Evolutionary conservation across 148 eudicot species (phyloP).

Genomic region (Salicornia ramosissima): DNA sequence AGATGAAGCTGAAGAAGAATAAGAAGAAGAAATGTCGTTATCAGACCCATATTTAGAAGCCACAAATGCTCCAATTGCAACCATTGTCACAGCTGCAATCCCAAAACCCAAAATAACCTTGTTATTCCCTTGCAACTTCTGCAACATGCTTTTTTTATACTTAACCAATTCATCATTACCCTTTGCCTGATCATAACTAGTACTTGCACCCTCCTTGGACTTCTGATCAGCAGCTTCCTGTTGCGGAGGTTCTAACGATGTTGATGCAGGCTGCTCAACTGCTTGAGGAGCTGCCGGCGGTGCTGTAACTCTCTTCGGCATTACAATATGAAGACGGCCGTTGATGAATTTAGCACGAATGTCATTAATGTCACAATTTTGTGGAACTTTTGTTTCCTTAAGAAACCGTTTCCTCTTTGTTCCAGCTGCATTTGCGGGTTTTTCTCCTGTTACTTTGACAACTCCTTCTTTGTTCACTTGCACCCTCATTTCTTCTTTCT

Average conservation of each 20-base stretch:
- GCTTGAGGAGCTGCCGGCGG: constrained; percentile 11
- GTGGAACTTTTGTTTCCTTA: constrained; percentile 44
- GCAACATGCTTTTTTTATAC: not conserved
- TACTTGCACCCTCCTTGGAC: not conserved
- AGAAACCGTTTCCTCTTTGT: constrained; percentile 37
- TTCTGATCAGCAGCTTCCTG: constrained; percentile 4
- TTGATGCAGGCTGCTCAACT: not conserved
- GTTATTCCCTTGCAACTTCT: constrained; percentile 22
- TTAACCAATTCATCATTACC: constrained; percentile 5
- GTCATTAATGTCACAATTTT: constrained; percentile 30
- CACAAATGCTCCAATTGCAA: constrained; percentile 38
- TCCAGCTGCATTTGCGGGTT: constrained; percentile 24
- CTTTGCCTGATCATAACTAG: not conserved
- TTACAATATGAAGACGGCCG: constrained; percentile 34
- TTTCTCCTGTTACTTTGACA: constrained; percentile 59
- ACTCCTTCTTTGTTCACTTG: constrained; percentile 42
- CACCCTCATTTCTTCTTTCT: constrained; percentile 56
- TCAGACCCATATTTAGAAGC: constrained; percentile 25
- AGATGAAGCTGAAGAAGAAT: too few species aligned
- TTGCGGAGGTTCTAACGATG: not conserved
- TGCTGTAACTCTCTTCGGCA: constrained; percentile 36
- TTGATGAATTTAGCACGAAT: constrained; percentile 47
- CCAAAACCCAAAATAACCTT: constrained; percentile 25
- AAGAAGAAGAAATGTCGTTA: not conserved
- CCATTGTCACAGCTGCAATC: constrained; percentile 23